Evolutionary conservation across 495 filamentous ascomycete species (phyloP), one percentile per base, ranked within the genome.

Genomic region (Cladorrhinum samala): DNA sequence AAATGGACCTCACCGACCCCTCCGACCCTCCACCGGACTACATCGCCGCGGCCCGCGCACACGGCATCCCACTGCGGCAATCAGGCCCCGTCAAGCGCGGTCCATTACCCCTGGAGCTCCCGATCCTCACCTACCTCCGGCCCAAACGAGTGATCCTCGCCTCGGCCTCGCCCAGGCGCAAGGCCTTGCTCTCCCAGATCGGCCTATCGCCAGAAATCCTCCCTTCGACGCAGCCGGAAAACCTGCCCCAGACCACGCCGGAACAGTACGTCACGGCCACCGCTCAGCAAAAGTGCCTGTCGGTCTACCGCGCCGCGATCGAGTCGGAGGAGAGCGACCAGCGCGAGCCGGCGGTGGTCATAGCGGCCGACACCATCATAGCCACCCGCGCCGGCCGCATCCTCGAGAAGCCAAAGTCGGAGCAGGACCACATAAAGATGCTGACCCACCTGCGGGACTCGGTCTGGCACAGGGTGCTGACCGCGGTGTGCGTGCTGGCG

Each of bases 361-460:
- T 98, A 21, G 88, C 91, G 1, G 93, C 93, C 1, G 93, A 97
- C 64, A 98, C 93, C 1, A 74, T 98, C 23, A 87, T 97, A 58
- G 88, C 92, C 8, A 85, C 85, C 25, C 71, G 77, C n/a, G 60
- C 69, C 0, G 93, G 91, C 0, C 64, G 75, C 50, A 87, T 97
- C 36, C 73, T 97, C 20, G 93, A 97, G 78, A 98, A 98, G 70
- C 93, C 93, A 23, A 68, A 81, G 36, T 84, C 69, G 20, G 86
- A 92, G 68, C 77, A 76, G n/a, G 83, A 91, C 38, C 93, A 98
- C 66, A 67, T 91, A 8, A 68, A 76, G 20, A 96, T 95, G 91
- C 72, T 97, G 58, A 82, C 78, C 61, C 75, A 79, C 65, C 71
- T 98, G 55, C 75, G 93, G 30, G 88, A 96, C 66, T 80, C 77